phyloP scores from a whole-genome alignment of 768 basidiomycete genomes.

The Xanthoconium purpureum region DNA sequence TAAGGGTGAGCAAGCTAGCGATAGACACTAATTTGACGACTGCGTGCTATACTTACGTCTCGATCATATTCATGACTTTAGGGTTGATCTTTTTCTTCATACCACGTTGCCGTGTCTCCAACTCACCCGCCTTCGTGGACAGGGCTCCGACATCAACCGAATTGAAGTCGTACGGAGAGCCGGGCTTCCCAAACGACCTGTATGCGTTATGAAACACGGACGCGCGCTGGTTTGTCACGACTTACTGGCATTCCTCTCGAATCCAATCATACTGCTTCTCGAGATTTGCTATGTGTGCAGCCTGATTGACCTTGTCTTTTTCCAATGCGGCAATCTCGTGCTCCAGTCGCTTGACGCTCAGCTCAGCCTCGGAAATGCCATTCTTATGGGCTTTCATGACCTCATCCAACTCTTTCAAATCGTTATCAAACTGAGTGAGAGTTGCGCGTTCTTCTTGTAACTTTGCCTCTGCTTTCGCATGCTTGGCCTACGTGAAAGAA shows the following conservation, averaged over 20 bases:
- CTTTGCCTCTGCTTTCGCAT: constrained; percentile 63
- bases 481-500: constrained; percentile 40
- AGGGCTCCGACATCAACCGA: constrained; percentile 58
- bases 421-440: constrained; percentile 82
- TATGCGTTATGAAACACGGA: constrained; percentile 1
- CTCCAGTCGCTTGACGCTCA: constrained; percentile 61
- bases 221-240: constrained; percentile 7
- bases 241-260: constrained; percentile 78
- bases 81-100: constrained; percentile 96
- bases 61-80: constrained; percentile 95
- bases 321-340: constrained; percentile 61
- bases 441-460: constrained; percentile 86
- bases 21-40: not conserved
- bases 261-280: constrained; percentile 91
- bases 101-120: constrained; percentile 74
- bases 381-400: constrained; percentile 81
- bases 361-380: constrained; percentile 62
- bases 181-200: constrained; percentile 81
- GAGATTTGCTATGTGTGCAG: constrained; percentile 53
- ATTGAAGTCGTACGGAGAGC: constrained; percentile 79
- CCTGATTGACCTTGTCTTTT: constrained; percentile 62
- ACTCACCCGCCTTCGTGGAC: constrained; percentile 63
- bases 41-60: constrained; percentile 54
- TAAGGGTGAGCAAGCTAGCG: not conserved
- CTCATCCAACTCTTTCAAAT: constrained; percentile 78